Evolutionary conservation across 257 asterid genomes (phyloP).

Genomic region (Ballota nigra): DNA sequence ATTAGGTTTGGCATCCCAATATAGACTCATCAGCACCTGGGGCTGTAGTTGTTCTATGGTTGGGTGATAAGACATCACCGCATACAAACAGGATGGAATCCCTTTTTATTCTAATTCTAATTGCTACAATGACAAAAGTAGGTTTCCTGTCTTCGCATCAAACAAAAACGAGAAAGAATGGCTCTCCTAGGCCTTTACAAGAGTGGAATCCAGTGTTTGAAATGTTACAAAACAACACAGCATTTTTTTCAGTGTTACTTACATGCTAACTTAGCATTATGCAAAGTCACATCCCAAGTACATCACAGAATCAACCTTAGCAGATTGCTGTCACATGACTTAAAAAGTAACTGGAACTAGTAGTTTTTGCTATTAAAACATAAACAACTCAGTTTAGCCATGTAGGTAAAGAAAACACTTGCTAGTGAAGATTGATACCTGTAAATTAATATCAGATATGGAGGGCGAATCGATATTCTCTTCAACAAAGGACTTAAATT

Average conservation of each 20-base stretch:
- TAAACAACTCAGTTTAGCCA: not conserved
- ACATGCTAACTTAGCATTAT: too few relatives aligned
- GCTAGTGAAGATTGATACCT: constrained; percentile 41
- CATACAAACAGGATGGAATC: not conserved
- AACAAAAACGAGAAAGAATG: too few relatives aligned
- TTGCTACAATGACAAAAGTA: not conserved
- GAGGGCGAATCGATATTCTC: constrained; percentile 41
- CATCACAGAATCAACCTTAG: not conserved
- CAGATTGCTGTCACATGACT: not conserved
- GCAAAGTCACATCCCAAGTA: too few relatives aligned
- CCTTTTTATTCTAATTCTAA: not conserved
- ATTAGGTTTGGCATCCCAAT: not conserved
- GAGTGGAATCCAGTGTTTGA: too few relatives aligned
- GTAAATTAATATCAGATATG: constrained; percentile 73
- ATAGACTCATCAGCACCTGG: not conserved
- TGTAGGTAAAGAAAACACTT: not conserved
- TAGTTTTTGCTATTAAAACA: not conserved
- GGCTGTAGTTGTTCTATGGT: not conserved
- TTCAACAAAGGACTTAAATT: constrained; percentile 55
- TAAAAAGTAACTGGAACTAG: not conserved
- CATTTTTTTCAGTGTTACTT: too few relatives aligned
- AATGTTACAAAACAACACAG: too few relatives aligned
- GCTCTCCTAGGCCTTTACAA: too few relatives aligned
- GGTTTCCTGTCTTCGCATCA: not conserved
- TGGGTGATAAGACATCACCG: not conserved